Base-by-base conservation (phyloP, 768 basidiomycete species). In the Russula brevipes region DNA sequence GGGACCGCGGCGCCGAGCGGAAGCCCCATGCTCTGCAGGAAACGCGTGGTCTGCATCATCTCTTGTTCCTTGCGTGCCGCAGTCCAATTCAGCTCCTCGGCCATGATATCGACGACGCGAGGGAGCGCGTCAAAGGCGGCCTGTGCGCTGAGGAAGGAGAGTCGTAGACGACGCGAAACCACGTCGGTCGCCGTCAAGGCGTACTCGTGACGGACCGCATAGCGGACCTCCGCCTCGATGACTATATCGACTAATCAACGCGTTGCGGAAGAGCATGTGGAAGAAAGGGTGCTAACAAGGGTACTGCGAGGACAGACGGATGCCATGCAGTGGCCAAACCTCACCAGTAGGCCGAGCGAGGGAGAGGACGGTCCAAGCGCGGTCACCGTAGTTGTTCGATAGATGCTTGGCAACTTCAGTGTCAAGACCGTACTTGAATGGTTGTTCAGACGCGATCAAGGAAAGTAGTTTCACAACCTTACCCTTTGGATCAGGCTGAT, bases 331-430 rank as follows among this genome's bases (percentile, higher is more conserved):
- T n/a, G 94, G 94, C 93, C 90, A 95, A 11, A 78, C 80, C 59
- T 81, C 79, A 35, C 89, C 89, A 0, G 91, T 94, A 3, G 86
- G 83, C 54, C 86, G 80, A 1, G 90, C 88, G 61, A 94, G 82
- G 0, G 85, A 83, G 69, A 88, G 90, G 0, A 98, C 91, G 0
- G 89, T 89, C 96, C 96, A 98, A 0, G 96, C 94, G 56, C 94
- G 88, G 74, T 97, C 94, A 31, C 96, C 96, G 71, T 99, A 98
- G 69, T 87, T 90, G 58, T 91, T 87, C n/a, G 94, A 85, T 4
- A 99, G 80, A 70, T 98, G 94, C 71, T 88, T 88, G 3, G 96
- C 96, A 4, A 98, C 91, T 33, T 96, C 95, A 0, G 89, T 87
- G 62, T 92, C 90, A 24, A 96, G 74, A 24, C 94, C 94, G 74